Percentiles rank a stretch among this genome's conserved stretches.
These are phyloP conservation scores for Lecanicillium sp. DNA, from an alignment of 2,329 filamentous ascomycete genomes.

Conservation along the genomic window DNA sequence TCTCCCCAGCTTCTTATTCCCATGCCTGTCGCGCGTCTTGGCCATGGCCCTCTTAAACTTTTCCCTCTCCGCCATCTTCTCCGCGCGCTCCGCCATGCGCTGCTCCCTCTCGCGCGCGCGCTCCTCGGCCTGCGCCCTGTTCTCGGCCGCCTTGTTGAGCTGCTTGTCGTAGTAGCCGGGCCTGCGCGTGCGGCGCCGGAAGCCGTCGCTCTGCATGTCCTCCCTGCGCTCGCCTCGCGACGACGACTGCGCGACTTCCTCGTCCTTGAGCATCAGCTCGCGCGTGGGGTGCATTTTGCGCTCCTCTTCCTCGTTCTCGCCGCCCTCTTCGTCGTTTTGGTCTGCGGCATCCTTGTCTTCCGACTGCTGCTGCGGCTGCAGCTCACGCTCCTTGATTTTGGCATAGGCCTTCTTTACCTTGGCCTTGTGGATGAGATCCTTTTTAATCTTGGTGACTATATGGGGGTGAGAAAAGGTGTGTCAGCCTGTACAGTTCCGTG, in stretches of 20 bases:
- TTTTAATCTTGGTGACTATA: constrained; percentile 80
- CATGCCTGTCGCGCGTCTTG: constrained; percentile 66
- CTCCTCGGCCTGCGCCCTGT: constrained; percentile 32
- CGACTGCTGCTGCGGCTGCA: constrained; percentile 15
- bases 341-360: constrained; percentile 13
- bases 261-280: constrained; percentile 31
- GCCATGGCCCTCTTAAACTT: constrained; percentile 61
- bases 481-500: too few relatives aligned
- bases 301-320: too few relatives aligned
- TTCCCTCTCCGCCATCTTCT: constrained; percentile 56
- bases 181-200: constrained; percentile 26
- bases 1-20: constrained; percentile 71
- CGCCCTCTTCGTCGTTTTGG: constrained; percentile 12
- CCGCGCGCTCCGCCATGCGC: constrained; percentile 56
- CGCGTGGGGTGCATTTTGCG: constrained; percentile 27
- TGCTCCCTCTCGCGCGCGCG: constrained; percentile 32
- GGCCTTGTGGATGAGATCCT: constrained; percentile 80
- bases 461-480: too few relatives aligned
- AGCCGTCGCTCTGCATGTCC: constrained; percentile 20
- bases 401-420: constrained; percentile 90
- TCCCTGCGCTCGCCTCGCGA: constrained; percentile 10
- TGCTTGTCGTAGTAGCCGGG: constrained; percentile 62
- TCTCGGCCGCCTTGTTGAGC: constrained; percentile 35
- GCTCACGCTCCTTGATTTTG: constrained; percentile 61
- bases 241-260: constrained; percentile 24